A percentile compares a stretch with the other conserved stretches of the same genome.
These are phyloP conservation scores for Chlorella sp. DNA, from an alignment of 139 green algal species.

Conservation along the genomic window DNA sequence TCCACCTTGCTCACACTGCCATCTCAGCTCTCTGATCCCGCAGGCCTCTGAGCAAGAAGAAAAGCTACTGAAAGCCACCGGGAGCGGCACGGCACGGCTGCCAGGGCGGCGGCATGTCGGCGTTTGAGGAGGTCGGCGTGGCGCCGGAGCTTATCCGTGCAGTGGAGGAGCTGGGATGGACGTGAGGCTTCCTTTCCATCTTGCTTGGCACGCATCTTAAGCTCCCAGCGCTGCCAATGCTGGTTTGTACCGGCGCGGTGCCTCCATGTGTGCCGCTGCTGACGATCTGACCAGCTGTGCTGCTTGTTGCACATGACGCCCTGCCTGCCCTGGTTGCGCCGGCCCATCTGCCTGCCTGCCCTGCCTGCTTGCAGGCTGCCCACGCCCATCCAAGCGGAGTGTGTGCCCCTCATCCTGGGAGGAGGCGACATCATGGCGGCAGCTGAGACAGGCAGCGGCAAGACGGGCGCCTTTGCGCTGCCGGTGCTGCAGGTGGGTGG, in stretches of 20 bases:
- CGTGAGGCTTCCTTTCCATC: constrained; percentile 24
- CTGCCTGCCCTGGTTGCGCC: not conserved
- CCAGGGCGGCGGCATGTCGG: constrained; percentile 40
- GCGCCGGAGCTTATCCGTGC: constrained; percentile 73
- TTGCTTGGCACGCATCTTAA: too few relatives aligned
- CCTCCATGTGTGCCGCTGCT: not conserved
- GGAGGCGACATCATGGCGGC: constrained; percentile 92
- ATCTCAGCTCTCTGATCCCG: not conserved
- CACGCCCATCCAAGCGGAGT: constrained; percentile 81
- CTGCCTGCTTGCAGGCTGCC: constrained; percentile 67
- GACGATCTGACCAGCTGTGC: not conserved
- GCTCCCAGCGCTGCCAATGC: too few relatives aligned
- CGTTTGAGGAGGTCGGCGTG: constrained; percentile 82
- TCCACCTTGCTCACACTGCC: not conserved
- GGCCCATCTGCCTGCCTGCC: too few relatives aligned
- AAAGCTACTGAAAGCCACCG: too few relatives aligned
- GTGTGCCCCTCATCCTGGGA: constrained; percentile 82
- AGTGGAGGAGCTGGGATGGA: constrained; percentile 79
- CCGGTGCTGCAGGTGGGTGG: constrained; percentile 67
- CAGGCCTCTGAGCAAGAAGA: too few relatives aligned
- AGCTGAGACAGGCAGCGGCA: constrained; percentile 92
- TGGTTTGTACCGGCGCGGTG: not conserved
- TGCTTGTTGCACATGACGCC: not conserved
- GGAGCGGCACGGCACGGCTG: not conserved
- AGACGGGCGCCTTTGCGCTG: constrained; percentile 91